A percentile compares a stretch with the other conserved stretches of the same genome.
phyloP scores from a whole-genome alignment of 2,329 filamentous ascomycete species.

The Aspergillus latus region DNA sequence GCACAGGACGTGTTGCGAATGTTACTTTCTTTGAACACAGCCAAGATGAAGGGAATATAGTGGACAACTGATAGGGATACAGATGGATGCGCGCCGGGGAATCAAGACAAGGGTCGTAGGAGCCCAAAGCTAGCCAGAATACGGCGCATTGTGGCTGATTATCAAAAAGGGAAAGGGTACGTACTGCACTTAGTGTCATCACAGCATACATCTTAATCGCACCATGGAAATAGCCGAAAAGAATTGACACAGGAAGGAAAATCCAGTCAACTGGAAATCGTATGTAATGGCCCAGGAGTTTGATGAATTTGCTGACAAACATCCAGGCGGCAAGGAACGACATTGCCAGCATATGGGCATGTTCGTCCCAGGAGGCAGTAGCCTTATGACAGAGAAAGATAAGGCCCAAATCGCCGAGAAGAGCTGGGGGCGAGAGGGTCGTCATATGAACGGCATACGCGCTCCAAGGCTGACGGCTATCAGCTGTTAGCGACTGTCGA shows the following conservation, averaged over 20 bases:
- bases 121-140: not conserved
- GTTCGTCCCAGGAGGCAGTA: constrained; percentile 60
- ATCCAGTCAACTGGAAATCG: constrained; percentile 78
- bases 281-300: constrained; percentile 81
- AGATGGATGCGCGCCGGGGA: no score
- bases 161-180: constrained; percentile 32
- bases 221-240: constrained; percentile 92
- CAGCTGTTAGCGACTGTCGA: constrained; percentile 17
- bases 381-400: constrained; percentile 69
- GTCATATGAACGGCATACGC: constrained; percentile 90
- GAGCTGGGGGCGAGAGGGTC: constrained; percentile 85
- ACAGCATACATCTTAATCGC: constrained; percentile 88
- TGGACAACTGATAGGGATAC: no score
- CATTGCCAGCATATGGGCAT: constrained; percentile 57
- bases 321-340: constrained; percentile 70
- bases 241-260: constrained; percentile 77
- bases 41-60: no score
- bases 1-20: not conserved
- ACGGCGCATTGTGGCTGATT: not conserved
- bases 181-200: constrained; percentile 77
- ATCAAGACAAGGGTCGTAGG: not conserved
- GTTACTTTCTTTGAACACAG: no score
- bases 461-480: constrained; percentile 86
- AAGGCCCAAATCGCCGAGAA: constrained; percentile 73
- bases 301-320: constrained; percentile 88